Percentiles rank a stretch among this genome's conserved stretches.
These are phyloP conservation scores for Macrolepiota dolichaula DNA, from an alignment of 768 basidiomycete genomes.

Conservation along the genomic window DNA sequence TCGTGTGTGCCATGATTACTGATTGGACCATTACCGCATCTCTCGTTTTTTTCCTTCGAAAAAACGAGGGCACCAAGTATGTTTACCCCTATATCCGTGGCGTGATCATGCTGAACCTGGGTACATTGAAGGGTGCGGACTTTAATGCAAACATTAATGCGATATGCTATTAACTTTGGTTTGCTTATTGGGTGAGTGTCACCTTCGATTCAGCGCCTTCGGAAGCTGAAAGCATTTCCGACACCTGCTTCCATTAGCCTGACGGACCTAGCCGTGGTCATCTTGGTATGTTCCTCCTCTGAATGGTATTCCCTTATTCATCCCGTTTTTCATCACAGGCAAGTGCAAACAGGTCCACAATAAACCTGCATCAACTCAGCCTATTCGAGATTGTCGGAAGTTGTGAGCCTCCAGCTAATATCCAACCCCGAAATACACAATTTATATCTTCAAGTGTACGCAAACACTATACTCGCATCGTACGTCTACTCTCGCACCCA, in stretches of 20 bases:
- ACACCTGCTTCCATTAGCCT: not conserved
- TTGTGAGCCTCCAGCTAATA: not conserved
- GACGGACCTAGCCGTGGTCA: not conserved
- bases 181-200: not conserved
- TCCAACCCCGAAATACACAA: too few species aligned
- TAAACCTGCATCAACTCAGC: not conserved
- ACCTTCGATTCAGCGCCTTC: not conserved
- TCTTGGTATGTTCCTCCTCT: not conserved
- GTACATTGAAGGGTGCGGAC: not conserved
- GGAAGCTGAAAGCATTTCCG: not conserved
- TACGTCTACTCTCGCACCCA: not conserved
- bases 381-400: constrained; percentile 1
- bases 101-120: not conserved
- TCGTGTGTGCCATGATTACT: not conserved
- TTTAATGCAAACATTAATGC: not conserved
- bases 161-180: not conserved
- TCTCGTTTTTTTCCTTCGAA: not conserved
- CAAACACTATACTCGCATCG: constrained; percentile 4
- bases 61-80: not conserved
- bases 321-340: not conserved
- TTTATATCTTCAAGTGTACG: not conserved
- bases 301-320: too few species aligned
- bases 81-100: too few species aligned
- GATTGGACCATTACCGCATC: constrained; percentile 3
- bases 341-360: not conserved